Conservation (phyloP, 345 rosid genomes). For the Corchorus capsularis region DNA sequence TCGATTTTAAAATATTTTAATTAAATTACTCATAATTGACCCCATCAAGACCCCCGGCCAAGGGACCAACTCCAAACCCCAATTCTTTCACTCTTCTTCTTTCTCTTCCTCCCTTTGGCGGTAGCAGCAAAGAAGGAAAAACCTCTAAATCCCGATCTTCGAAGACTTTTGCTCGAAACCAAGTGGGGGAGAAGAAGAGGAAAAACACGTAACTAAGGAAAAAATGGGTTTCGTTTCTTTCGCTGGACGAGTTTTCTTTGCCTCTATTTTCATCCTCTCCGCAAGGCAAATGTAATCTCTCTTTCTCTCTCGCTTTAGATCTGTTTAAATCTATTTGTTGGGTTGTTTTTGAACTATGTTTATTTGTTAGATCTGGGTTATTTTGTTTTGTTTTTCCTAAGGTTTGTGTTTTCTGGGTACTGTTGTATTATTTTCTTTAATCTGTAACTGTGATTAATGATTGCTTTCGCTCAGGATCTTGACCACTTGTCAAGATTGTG, state of each 20-base stretch:
- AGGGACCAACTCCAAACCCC: background rate
- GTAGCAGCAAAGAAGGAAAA: background rate
- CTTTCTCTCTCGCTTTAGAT: background rate
- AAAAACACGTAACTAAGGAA: background rate
- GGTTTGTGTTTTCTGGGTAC: background rate
- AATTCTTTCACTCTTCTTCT: background rate
- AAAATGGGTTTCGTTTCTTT: constrained; percentile 90
- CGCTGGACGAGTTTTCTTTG: constrained; percentile 86
- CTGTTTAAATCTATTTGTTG: background rate
- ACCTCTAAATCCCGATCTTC: constrained; percentile 12
- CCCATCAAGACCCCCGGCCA: background rate
- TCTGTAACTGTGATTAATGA: background rate
- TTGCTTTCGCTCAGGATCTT: background rate
- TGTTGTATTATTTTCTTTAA: constrained; percentile 3
- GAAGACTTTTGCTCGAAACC: background rate
- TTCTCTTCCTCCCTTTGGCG: background rate
- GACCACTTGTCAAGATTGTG: background rate
- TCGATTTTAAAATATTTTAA: background rate
- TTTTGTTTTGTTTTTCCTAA: background rate
- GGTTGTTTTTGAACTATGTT: background rate
- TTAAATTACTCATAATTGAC: background rate
- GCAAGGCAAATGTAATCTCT: constrained; percentile 78
- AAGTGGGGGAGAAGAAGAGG: constrained; percentile 23
- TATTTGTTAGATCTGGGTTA: constrained; percentile 4
- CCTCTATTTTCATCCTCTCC: constrained; percentile 87